Evolutionary conservation across 495 filamentous ascomycete species (phyloP).

Genomic region (Amphirosellinia nigrospora): DNA sequence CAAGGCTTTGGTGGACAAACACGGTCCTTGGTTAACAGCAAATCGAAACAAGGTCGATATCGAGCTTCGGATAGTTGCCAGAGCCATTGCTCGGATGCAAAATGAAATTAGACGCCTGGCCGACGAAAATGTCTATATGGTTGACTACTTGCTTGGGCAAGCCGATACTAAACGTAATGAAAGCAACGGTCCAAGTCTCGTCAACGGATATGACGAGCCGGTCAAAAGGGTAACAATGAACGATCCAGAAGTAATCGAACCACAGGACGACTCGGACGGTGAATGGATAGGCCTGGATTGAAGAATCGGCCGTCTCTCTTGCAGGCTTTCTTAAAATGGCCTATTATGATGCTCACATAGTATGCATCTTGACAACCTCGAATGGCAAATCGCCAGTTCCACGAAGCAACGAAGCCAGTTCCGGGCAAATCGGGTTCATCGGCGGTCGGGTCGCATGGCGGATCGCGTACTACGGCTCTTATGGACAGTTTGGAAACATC

Average conservation of each 20-base stretch:
- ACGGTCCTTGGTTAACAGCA: slow-evolving; percentile 83
- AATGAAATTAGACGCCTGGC: slow-evolving; percentile 75
- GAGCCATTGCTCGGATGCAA: slow-evolving; percentile 77
- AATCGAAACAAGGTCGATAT: slow-evolving; percentile 75
- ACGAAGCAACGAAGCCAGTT: neutral
- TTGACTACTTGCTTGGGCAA: slow-evolving; percentile 75
- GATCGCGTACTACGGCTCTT: neutral
- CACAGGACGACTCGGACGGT: slow-evolving; percentile 46
- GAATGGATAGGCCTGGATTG: slow-evolving; percentile 65
- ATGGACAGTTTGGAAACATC: neutral
- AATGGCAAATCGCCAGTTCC: neutral
- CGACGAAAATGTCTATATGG: slow-evolving; percentile 83
- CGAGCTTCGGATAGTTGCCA: slow-evolving; percentile 79
- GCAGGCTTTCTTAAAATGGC: neutral
- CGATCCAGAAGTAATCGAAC: slow-evolving; percentile 39
- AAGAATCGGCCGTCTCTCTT: neutral
- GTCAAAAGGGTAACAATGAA: slow-evolving; percentile 36
- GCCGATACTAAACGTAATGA: slow-evolving; percentile 33
- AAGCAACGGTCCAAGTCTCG: slow-evolving; percentile 16
- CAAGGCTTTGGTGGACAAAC: slow-evolving; percentile 77
- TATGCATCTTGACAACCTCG: neutral
- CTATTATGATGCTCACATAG: neutral
- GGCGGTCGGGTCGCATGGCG: neutral
- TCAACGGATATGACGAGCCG: slow-evolving; percentile 28
- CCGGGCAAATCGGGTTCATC: neutral